These are phyloP conservation scores for Mycena vitilis DNA, from an alignment of 768 basidiomycete genomes.

Conservation along the genomic window DNA sequence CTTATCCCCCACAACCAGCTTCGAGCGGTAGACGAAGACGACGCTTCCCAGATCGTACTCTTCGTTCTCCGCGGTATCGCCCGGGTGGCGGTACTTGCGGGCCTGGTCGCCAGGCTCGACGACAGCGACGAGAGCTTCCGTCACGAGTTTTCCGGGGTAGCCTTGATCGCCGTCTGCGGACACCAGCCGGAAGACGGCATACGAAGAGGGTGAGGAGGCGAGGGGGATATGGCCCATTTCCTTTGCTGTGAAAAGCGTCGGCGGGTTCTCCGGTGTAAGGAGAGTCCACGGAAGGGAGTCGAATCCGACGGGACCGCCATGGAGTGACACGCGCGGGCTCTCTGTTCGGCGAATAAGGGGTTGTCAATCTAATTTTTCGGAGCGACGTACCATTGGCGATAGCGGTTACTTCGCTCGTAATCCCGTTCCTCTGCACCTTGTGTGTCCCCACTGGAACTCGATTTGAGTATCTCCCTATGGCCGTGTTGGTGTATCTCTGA, in stretches of 20 bases:
- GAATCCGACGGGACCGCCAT: constrained; percentile 77
- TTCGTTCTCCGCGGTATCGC: constrained; percentile 40
- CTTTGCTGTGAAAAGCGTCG: constrained; percentile 65
- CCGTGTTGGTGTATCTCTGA: constrained; percentile 78
- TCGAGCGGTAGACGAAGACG: constrained; percentile 76
- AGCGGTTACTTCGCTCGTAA: constrained; percentile 59
- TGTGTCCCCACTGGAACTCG: constrained; percentile 73
- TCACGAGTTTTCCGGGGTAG: constrained; percentile 68
- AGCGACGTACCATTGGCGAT: constrained; percentile 52
- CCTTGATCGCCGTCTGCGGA: constrained; percentile 79
- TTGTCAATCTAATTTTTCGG: constrained; percentile 1
- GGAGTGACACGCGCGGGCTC: constrained; percentile 69
- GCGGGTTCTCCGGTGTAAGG: constrained; percentile 51
- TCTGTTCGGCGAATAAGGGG: constrained; percentile 47
- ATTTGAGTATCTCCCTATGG: constrained; percentile 81
- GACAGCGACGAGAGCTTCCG: constrained; percentile 69
- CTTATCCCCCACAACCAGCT: constrained; percentile 59
- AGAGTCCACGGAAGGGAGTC: constrained; percentile 67
- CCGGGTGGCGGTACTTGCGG: constrained; percentile 43
- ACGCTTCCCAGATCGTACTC: constrained; percentile 73
- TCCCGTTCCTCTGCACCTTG: constrained; percentile 63
- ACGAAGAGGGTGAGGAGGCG: constrained; percentile 42
- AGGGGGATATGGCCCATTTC: constrained; percentile 61
- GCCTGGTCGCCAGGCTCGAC: constrained; percentile 51
- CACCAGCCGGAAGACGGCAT: constrained; percentile 66